phyloP scores from a whole-genome alignment of 116 monocot genomes.

The Cymodocea nodosa region DNA sequence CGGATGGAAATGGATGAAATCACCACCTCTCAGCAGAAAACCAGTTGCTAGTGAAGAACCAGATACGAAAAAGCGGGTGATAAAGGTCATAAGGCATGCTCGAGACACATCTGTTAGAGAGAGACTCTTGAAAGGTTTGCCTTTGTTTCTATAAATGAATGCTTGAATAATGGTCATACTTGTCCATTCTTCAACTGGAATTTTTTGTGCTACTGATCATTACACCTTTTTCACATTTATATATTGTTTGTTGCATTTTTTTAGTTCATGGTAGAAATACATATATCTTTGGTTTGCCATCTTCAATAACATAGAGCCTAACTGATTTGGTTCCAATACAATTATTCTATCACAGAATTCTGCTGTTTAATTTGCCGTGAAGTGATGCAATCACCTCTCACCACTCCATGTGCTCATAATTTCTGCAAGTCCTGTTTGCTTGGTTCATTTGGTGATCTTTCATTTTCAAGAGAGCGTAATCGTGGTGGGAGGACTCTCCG shows the following conservation, averaged over 20 bases:
- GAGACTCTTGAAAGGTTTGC: constrained; percentile 62
- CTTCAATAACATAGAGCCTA: too few relatives aligned
- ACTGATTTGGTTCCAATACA: neutral
- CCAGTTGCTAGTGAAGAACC: constrained; percentile 21
- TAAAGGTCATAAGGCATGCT: constrained; percentile 18
- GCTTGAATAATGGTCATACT: too few relatives aligned
- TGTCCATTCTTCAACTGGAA: too few relatives aligned
- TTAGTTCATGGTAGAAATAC: too few relatives aligned
- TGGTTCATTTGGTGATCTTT: constrained; percentile 38
- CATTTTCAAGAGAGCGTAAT: constrained; percentile 53
- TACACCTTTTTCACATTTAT: too few relatives aligned
- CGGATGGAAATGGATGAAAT: constrained; percentile 79
- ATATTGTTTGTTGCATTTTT: too few relatives aligned
- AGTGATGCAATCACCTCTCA: constrained; percentile 60
- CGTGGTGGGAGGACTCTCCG: constrained; percentile 53
- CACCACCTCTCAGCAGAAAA: constrained; percentile 69
- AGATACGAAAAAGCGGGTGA: constrained; percentile 28
- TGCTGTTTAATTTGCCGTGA: constrained; percentile 56
- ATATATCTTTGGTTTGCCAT: too few relatives aligned
- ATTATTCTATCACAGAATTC: constrained; percentile 36
- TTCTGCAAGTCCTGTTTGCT: constrained; percentile 80
- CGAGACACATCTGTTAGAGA: constrained; percentile 33
- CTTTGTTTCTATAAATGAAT: neutral
- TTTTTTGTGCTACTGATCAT: too few relatives aligned
- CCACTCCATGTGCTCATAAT: constrained; percentile 86